Evolutionary conservation across 176 grass and related monocot genomes (phyloP).

Genomic region (Themeda triandra): DNA sequence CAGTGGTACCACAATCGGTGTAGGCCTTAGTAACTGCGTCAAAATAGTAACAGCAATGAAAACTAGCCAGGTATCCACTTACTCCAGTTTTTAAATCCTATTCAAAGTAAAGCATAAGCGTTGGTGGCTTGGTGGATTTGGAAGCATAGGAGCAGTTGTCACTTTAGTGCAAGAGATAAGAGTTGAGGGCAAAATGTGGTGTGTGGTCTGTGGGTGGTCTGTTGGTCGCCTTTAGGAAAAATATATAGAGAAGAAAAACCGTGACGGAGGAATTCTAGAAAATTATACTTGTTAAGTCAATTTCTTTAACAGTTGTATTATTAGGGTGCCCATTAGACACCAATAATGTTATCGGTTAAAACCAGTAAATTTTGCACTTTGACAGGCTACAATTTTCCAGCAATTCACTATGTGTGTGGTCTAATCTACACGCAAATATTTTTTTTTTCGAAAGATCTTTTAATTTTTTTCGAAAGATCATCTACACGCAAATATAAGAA

Average conservation of each 20-base stretch:
- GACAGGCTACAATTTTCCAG: not conserved
- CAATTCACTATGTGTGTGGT: not conserved
- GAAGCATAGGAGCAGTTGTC: not conserved
- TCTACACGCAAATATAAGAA: not conserved
- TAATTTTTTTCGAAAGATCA: too few species aligned
- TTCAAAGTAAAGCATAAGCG: not conserved
- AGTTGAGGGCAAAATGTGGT: not conserved
- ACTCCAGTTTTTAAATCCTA: constrained; percentile 9
- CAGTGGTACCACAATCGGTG: not conserved
- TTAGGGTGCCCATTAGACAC: not conserved
- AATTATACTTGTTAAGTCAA: too few species aligned
- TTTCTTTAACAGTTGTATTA: not conserved
- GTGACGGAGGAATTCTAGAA: too few species aligned
- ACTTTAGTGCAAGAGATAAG: not conserved
- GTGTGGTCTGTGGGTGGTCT: not conserved
- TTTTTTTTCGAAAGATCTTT: too few species aligned
- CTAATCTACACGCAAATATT: not conserved
- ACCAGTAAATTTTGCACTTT: not conserved
- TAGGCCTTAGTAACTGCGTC: not conserved
- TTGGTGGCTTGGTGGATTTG: not conserved
- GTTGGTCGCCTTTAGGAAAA: not conserved
- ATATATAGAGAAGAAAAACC: too few species aligned
- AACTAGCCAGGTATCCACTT: not conserved
- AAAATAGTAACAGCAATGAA: not conserved
- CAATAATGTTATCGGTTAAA: not conserved